Percentiles rank a stretch among this genome's conserved stretches.
Conservation (phyloP, 2,329 filamentous ascomycete species). For the Colletotrichum sp. region DNA sequence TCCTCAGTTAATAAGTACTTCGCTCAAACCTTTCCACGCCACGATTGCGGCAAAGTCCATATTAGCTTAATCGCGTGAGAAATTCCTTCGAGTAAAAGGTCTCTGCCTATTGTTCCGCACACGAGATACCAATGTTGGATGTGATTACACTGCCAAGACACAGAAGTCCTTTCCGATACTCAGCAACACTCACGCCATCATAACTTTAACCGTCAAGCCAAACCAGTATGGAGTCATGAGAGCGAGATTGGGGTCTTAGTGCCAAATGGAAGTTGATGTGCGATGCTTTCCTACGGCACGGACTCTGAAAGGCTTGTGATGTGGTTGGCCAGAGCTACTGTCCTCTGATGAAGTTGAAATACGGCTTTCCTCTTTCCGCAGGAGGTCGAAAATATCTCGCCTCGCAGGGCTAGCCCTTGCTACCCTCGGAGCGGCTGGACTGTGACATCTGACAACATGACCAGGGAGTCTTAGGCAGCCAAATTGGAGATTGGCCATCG, state of each 20-base stretch:
- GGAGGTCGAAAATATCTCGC: not conserved
- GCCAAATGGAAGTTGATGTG: not conserved
- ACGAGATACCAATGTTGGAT: not conserved
- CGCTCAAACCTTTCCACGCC: not conserved
- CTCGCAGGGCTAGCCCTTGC: not conserved
- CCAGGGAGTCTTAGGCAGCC: not conserved
- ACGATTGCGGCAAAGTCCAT: not conserved
- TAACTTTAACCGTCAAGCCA: not conserved
- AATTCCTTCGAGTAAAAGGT: fast-evolving
- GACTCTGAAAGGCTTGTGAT: not conserved
- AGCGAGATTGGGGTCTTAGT: not conserved
- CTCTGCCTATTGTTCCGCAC: not conserved
- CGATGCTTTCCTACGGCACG: not conserved
- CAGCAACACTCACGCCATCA: fast-evolving
- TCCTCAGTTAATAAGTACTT: not conserved
- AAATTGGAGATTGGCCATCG: not conserved
- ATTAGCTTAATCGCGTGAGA: not conserved
- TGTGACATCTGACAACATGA: not conserved
- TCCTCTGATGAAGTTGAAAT: not conserved
- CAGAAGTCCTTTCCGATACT: fast-evolving
- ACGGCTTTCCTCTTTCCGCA: not conserved
- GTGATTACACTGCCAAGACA: not conserved
- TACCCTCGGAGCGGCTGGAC: not conserved
- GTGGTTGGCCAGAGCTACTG: fast-evolving
- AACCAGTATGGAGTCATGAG: not conserved